Evolutionary conservation across 805 yeast genomes (phyloP).

Genomic region (Saccharomycopsis synnaedendra): DNA sequence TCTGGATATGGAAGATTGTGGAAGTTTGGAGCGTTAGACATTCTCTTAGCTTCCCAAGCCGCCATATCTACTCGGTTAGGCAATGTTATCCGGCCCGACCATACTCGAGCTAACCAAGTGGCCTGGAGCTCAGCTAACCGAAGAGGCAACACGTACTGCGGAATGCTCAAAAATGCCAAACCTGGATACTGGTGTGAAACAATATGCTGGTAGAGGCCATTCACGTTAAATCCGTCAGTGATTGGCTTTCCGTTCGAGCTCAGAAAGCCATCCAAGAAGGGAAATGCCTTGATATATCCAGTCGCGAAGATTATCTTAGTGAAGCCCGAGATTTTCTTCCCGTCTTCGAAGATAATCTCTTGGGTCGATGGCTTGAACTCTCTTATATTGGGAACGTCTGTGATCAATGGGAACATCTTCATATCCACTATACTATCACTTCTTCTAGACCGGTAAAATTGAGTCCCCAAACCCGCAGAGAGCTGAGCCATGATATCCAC

Average conservation of each 20-base stretch:
- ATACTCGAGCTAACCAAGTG: slow-evolving; percentile 49
- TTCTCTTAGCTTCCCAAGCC: slow-evolving; percentile 23
- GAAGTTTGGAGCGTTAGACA: neutral
- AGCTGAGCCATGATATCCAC: slow-evolving; percentile 57
- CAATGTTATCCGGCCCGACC: slow-evolving; percentile 40
- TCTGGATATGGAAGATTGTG: slow-evolving; percentile 11
- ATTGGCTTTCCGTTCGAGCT: slow-evolving; percentile 17
- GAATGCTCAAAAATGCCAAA: slow-evolving; percentile 50
- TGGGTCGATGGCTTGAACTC: slow-evolving; percentile 27
- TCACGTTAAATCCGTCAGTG: slow-evolving; percentile 36
- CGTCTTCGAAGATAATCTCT: slow-evolving; percentile 37
- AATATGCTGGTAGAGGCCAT: slow-evolving; percentile 48
- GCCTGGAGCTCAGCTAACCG: slow-evolving; percentile 56
- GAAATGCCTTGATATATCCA: slow-evolving; percentile 59
- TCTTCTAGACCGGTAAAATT: slow-evolving; percentile 38
- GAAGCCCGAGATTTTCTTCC: slow-evolving; percentile 31
- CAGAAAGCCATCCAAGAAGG: slow-evolving; percentile 35
- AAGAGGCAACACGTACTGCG: slow-evolving; percentile 51
- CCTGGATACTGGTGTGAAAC: slow-evolving; percentile 51
- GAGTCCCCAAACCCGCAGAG: slow-evolving; percentile 29
- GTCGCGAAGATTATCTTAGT: slow-evolving; percentile 61
- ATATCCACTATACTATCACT: slow-evolving; percentile 28
- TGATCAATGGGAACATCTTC: slow-evolving; percentile 30
- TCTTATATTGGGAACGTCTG: slow-evolving; percentile 32
- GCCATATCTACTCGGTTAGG: slow-evolving; percentile 43